Base-by-base conservation (phyloP, 2,329 filamentous ascomycete species). In the Eutypa lata region DNA sequence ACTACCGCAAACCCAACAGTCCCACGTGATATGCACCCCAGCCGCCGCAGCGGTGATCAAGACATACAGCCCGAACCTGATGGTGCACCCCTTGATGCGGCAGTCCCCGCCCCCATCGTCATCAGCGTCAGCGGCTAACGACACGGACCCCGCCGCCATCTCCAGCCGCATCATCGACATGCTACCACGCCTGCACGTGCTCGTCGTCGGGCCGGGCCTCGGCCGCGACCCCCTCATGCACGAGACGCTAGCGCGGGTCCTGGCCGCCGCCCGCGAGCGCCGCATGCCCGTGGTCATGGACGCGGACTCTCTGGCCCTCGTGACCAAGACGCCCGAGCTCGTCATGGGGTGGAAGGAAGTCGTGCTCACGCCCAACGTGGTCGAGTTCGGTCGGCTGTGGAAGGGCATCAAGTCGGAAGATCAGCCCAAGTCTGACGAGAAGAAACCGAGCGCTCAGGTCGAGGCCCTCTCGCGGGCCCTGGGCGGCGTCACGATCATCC, bases 61-160 rank as follows among this genome's bases (percentile, higher is more conserved):
- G 77, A 90, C 91, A 3, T 99, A 97, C 76, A 97, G 92, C 19
- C 94, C 94, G 2, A 97, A 97, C 70, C 80, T 99, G 26, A 99
- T 99, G 93, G 94, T 99, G 11, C 94, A 97, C 71, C 94, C 94
- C 1, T 83, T 97, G 61, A 93, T 99, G 84, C 89, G 91, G 28
- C 90, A 94, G 71, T 83, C 84, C 45, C 66, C n/a, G n/a, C n/a
- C n/a, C n/a, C n/a, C n/a, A n/a, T n/a, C n/a, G n/a, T n/a, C n/a
- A n/a, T n/a, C 26, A 11, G 53, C 68, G 5, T 66, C 72, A 28
- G 77, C 83, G 61, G 69, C 73, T 22, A 72, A 77, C 50, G 82
- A 87, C 52, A 76, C 76, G 13, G 78, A 83, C 60, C 79, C 88
- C 2, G 77, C 76, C 13, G 68, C 76, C 50, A 79, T 96, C 47